phyloP scores from a whole-genome alignment of 495 filamentous ascomycete genomes.

The Hyphodiscus hymeniophilus region DNA sequence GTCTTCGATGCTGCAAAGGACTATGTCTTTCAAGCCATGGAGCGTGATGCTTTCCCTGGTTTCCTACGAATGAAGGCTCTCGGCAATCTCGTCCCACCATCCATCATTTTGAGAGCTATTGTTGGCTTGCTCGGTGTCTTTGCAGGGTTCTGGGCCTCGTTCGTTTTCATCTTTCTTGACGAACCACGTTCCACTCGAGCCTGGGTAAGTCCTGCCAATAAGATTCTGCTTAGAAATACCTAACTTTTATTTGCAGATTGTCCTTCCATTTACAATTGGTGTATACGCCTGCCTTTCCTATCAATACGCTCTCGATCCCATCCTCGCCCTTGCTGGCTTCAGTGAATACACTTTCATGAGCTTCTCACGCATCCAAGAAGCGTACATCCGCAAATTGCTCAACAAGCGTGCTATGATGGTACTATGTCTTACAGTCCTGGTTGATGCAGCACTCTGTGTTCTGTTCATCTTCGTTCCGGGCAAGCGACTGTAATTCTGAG shows the following conservation, averaged over 20 bases:
- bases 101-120: constrained; percentile 71
- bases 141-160: constrained; percentile 87
- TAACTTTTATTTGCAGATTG: constrained; percentile 48
- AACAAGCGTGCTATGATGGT: constrained; percentile 74
- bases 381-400: constrained; percentile 78
- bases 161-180: constrained; percentile 85
- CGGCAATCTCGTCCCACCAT: constrained; percentile 87
- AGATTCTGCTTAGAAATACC: constrained; percentile 2
- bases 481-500: constrained; percentile 57
- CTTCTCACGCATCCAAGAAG: constrained; percentile 78
- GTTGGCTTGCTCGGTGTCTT: constrained; percentile 84
- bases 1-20: constrained; percentile 96
- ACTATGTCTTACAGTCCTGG: constrained; percentile 58
- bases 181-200: constrained; percentile 62
- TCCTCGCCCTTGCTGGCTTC: constrained; percentile 78
- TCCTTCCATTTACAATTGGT: constrained; percentile 88
- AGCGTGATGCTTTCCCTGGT: constrained; percentile 93
- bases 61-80: constrained; percentile 92
- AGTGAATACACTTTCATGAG: constrained; percentile 95
- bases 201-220: constrained; percentile 55
- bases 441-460: constrained; percentile 67
- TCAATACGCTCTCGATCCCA: constrained; percentile 88
- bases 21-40: constrained; percentile 99
- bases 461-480: constrained; percentile 93
- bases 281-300: constrained; percentile 83